Evolutionary conservation across 306 rosid species (phyloP).

Genomic region (Gleditsia sinensis): DNA sequence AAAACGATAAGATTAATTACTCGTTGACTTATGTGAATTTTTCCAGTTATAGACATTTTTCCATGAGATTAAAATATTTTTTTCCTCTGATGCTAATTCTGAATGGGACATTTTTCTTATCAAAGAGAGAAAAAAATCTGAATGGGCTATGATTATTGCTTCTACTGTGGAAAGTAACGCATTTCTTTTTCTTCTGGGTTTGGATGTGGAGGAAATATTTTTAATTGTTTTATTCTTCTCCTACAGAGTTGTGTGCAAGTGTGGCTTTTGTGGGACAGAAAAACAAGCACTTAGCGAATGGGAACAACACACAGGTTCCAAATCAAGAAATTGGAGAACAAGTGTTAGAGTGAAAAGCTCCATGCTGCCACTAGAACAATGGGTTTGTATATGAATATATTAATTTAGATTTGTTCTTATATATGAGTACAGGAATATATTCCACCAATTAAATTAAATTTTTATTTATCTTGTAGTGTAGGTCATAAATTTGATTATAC

Average conservation of each 20-base stretch:
- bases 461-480: background rate
- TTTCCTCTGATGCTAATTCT: background rate
- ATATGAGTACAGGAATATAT: background rate
- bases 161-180: background rate
- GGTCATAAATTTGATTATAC: conserved; percentile 5
- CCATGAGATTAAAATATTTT: background rate
- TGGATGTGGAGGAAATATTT: conserved; percentile 6
- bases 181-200: conserved; percentile 14
- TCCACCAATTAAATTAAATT: conserved; percentile 9
- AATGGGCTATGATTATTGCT: background rate
- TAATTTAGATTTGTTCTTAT: too few species aligned
- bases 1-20: too few species aligned
- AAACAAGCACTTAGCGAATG: conserved; percentile 81
- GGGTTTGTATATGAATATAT: conserved; percentile 60
- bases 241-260: conserved; percentile 79
- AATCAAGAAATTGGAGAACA: conserved; percentile 78
- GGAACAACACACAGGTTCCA: conserved; percentile 86
- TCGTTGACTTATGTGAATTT: too few species aligned
- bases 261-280: conserved; percentile 69
- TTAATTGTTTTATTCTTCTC: conserved; percentile 28
- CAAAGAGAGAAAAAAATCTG: too few species aligned
- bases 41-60: too few species aligned
- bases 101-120: too few species aligned
- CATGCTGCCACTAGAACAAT: conserved; percentile 78
- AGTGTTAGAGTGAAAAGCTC: conserved; percentile 78